These are phyloP conservation scores for Ambrosiella xylebori DNA, from an alignment of 2,329 filamentous ascomycete genomes.

Conservation along the genomic window DNA sequence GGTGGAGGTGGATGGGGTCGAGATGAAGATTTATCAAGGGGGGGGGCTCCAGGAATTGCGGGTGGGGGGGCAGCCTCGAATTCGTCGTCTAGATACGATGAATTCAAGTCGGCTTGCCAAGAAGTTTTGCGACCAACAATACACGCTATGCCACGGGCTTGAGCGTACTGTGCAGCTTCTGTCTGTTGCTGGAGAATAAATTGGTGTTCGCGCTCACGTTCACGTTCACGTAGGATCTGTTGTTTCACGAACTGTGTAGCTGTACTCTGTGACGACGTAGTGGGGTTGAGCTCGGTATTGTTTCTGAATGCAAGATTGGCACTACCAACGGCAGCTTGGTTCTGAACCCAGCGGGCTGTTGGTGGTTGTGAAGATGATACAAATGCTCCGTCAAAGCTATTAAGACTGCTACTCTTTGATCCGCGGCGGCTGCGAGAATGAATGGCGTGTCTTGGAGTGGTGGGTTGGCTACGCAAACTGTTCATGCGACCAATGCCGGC, in stretches of 20 bases:
- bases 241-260: constrained; percentile 8
- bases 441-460: constrained; percentile 24
- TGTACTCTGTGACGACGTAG: constrained; percentile 2
- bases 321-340: not conserved
- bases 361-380: constrained; percentile 25
- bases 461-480: constrained; percentile 36
- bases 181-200: not conserved
- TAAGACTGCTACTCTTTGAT: constrained; percentile 58
- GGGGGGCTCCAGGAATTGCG: constrained; percentile 44
- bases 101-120: constrained; percentile 33
- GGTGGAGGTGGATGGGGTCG: constrained; percentile 18
- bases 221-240: constrained; percentile 5
- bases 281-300: constrained; percentile 3
- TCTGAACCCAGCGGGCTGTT: constrained; percentile 34
- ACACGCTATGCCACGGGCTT: constrained; percentile 5
- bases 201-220: constrained; percentile 1
- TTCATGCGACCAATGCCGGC: constrained; percentile 42
- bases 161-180: constrained; percentile 3
- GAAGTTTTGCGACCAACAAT: constrained; percentile 18
- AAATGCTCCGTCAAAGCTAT: constrained; percentile 48
- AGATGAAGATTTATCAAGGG: constrained; percentile 22
- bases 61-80: constrained; percentile 76
- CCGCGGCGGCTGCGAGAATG: constrained; percentile 43
- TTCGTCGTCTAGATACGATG: constrained; percentile 33
- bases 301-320: not conserved